Conservation (phyloP, 2,329 filamentous ascomycete genomes). For the Ophiostoma fasciatum region DNA sequence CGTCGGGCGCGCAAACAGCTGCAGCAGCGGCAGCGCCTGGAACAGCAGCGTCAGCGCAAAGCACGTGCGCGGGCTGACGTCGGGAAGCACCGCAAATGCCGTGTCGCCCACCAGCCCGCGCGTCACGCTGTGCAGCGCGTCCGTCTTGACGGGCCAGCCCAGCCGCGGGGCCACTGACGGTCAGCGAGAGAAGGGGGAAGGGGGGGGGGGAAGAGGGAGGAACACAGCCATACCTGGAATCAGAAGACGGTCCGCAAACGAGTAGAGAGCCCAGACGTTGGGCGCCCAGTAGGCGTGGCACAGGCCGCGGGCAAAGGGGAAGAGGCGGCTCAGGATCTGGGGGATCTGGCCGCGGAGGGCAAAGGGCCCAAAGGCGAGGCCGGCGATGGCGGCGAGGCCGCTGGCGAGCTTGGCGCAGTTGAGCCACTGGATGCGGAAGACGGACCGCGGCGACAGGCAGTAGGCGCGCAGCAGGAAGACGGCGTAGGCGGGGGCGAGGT, state of each 20-base stretch:
- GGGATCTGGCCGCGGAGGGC: slow-evolving; percentile 64
- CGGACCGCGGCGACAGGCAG: slow-evolving; percentile 63
- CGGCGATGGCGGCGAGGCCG: slow-evolving; percentile 58
- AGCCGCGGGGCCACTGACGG: slow-evolving; percentile 66
- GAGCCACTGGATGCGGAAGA: slow-evolving; percentile 59
- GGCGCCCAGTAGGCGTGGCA: slow-evolving; percentile 99
- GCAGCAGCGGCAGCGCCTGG: slow-evolving; percentile 64
- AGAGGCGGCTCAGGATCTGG: slow-evolving; percentile 71
- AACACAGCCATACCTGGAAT: slow-evolving; percentile 58
- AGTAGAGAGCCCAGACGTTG: slow-evolving; percentile 95
- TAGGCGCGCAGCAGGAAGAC: slow-evolving; percentile 82
- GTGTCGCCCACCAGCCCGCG: slow-evolving; percentile 88
- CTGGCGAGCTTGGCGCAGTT: slow-evolving; percentile 75
- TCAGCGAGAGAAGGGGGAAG: slow-evolving; percentile 15
- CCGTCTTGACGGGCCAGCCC: slow-evolving; percentile 55
- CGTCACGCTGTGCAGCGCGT: slow-evolving; percentile 77
- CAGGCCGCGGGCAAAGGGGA: slow-evolving; percentile 84
- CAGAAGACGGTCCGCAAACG: slow-evolving; percentile 69
- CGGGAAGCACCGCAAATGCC: slow-evolving; percentile 81
- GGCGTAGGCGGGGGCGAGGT: slow-evolving; percentile 90
- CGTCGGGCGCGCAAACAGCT: slow-evolving; percentile 64
- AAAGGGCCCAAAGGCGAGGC: slow-evolving; percentile 80
- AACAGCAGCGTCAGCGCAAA: slow-evolving; percentile 73
- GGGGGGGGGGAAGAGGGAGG: not conserved
- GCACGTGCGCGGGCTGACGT: slow-evolving; percentile 65